Conservation (phyloP, 805 yeast genomes). For the Starmerella bacillaris region DNA sequence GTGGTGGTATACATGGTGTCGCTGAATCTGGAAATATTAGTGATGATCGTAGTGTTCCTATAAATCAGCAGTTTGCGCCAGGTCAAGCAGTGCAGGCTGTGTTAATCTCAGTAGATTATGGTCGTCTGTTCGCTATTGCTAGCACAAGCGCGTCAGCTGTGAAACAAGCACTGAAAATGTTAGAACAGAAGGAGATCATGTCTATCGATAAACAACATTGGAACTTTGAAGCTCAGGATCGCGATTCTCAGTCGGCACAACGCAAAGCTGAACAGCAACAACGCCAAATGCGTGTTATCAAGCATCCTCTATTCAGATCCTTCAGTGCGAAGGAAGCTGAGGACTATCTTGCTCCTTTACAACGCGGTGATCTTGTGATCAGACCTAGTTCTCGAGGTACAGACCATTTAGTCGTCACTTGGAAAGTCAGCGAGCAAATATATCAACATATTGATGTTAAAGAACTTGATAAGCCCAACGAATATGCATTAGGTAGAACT, state of each 20-base stretch:
- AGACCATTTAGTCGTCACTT: constrained; percentile 77
- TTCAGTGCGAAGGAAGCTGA: constrained; percentile 81
- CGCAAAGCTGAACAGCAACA: constrained; percentile 51
- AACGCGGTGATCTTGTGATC: constrained; percentile 81
- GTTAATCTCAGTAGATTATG: constrained; percentile 51
- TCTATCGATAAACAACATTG: constrained; percentile 47
- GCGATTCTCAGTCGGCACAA: constrained; percentile 49
- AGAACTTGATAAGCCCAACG: constrained; percentile 53
- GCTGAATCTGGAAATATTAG: constrained; percentile 23
- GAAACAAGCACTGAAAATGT: constrained; percentile 28
- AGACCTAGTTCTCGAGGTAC: constrained; percentile 86
- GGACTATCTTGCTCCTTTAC: constrained; percentile 70
- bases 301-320: constrained; percentile 78
- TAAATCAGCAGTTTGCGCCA: constrained; percentile 18
- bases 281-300: constrained; percentile 58
- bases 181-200: constrained; percentile 18
- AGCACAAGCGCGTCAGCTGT: constrained; percentile 54
- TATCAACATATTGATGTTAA: constrained; percentile 81
- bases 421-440: constrained; percentile 84
- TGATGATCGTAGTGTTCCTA: constrained; percentile 19
- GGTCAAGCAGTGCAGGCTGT: constrained; percentile 84
- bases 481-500: constrained; percentile 38
- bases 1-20: constrained; percentile 47
- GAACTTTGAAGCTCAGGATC: constrained; percentile 49
- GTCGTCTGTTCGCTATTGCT: constrained; percentile 53